A percentile compares a stretch with the other conserved stretches of the same genome.
Conservation (phyloP, 1,139 yeast genomes). For the Kurtzmaniella quercitrusa region DNA sequence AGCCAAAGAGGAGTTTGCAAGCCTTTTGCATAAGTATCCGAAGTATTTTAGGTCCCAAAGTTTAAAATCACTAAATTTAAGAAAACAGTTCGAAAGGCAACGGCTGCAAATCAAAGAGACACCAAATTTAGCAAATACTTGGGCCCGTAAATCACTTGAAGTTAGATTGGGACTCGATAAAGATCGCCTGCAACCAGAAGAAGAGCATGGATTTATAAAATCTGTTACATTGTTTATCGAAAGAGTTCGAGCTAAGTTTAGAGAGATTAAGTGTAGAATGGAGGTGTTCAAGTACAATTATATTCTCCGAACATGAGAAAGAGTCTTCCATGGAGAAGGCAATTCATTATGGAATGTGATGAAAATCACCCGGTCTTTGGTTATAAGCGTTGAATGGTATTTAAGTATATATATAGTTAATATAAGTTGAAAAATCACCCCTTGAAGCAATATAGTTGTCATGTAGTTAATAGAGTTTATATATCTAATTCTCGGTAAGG, state of each 20-base stretch:
- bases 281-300: conserved; percentile 1
- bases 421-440: no score
- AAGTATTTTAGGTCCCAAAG: background rate
- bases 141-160: background rate
- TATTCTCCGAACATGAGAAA: background rate
- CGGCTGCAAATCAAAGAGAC: background rate
- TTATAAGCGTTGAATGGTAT: no score
- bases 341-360: no score
- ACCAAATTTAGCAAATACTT: background rate
- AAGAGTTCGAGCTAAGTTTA: background rate
- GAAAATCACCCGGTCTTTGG: no score
- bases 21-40: background rate
- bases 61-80: background rate
- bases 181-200: background rate
- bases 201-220: background rate
- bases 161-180: background rate
- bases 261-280: background rate
- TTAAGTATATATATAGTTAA: conserved; percentile 2
- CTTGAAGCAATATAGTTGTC: no score
- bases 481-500: conserved; percentile 13
- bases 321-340: no score
- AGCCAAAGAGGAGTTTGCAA: background rate
- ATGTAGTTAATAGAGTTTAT: no score
- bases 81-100: background rate
- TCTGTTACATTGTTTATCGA: background rate